Evolutionary conservation across 2,329 filamentous ascomycete genomes (phyloP), one percentile per base, ranked within the genome.

Genomic region (Scleromitrula shiraiana): DNA sequence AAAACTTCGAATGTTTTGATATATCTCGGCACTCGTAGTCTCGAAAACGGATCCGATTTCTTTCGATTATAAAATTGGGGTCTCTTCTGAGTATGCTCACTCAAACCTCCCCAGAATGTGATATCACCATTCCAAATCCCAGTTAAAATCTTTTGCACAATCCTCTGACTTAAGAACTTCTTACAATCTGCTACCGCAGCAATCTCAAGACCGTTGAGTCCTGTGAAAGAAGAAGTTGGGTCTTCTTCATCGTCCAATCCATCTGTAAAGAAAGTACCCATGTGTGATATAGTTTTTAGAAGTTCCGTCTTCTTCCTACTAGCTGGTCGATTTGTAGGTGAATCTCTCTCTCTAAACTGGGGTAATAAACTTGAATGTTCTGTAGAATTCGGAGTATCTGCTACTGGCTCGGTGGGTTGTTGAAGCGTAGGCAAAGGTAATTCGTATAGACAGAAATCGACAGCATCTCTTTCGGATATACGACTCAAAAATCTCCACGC

Each of bases 91-190:
- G 86, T 80, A 59, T 84, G 71, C 7, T 87, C 76, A 7, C 78
- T 83, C n/a, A 95, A 70, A 5, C 74, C 78, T 51, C 89, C 83
- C 88, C 88, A 95, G 64, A 94, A 93, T 30, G 90, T 78, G 51
- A 95, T 88, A 55, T 90, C 83, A 38, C 88, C 88, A 53, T 82
- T 80, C 88, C 88, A 94, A 46, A 95, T 86, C 41, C 85, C 85
- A 38, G 85, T 83, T 53, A 95, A 79, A 55, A 94, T 85, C 59
- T 84, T 85, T 62, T 95, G 88, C 9, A 94, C 84, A 2, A 86
- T 78, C 51, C 77, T 76, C 64, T 94, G 88, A 60, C 83, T 83
- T 29, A 95, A 74, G 57, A 95, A 94, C 38, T 85, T 85, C 68
- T 95, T 95, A 24, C 87, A 86, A 50, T 86, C 77, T 10, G 83